Percentiles rank a stretch among this genome's conserved stretches.
These are phyloP conservation scores for Daldinia sp. DNA, from an alignment of 2,329 filamentous ascomycete species.

Conservation along the genomic window DNA sequence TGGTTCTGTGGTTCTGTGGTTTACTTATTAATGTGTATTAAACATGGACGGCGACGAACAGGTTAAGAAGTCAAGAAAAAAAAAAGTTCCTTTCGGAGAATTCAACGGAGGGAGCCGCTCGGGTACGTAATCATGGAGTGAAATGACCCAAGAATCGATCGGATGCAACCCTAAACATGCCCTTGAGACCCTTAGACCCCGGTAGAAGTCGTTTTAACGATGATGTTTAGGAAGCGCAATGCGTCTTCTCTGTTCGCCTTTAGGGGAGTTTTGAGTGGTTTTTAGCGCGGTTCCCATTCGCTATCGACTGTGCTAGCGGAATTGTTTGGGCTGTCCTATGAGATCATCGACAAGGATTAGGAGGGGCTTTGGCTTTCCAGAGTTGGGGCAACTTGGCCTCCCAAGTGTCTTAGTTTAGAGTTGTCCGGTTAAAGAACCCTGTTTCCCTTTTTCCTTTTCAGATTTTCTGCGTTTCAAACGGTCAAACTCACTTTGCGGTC, in stretches of 20 bases:
- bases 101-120: constrained; percentile 7
- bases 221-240: constrained; percentile 25
- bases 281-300: constrained; percentile 26
- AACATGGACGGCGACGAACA: background rate
- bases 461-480: constrained; percentile 24
- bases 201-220: constrained; percentile 10
- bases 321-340: constrained; percentile 22
- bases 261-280: constrained; percentile 29
- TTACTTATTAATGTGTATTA: background rate
- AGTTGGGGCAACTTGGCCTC: background rate
- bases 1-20: background rate
- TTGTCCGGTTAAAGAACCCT: constrained; percentile 27
- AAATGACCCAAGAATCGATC: constrained; percentile 39
- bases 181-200: constrained; percentile 21
- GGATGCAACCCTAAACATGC: constrained; percentile 28
- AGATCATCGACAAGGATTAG: constrained; percentile 38
- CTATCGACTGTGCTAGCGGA: constrained; percentile 20
- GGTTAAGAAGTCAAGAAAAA: background rate
- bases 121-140: constrained; percentile 33
- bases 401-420: constrained; percentile 12
- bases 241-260: constrained; percentile 6
- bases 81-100: background rate
- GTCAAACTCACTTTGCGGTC: constrained; percentile 1
- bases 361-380: constrained; percentile 30
- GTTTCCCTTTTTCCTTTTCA: constrained; percentile 1